Conservation (phyloP, 768 basidiomycete genomes). For the Tylopilus rubrobrunneus region DNA sequence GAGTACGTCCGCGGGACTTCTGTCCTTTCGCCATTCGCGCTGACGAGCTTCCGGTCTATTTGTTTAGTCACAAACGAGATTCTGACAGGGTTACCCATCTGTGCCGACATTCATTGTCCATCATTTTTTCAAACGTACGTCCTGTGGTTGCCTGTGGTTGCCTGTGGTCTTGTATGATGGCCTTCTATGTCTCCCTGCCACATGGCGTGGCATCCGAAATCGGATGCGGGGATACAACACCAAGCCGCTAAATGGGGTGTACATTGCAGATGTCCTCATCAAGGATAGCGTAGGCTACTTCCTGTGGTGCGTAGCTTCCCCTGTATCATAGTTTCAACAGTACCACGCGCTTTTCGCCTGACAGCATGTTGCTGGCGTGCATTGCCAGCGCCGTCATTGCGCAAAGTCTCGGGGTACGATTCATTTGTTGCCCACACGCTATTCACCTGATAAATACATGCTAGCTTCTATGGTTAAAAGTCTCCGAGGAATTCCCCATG, state of each 20-base stretch:
- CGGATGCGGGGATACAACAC: background rate
- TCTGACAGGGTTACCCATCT: background rate
- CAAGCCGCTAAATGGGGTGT: background rate
- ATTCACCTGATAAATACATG: background rate
- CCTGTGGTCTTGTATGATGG: constrained; percentile 6
- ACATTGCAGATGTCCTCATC: constrained; percentile 9
- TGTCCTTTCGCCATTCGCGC: background rate
- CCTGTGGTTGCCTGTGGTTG: constrained; percentile 11
- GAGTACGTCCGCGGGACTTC: background rate
- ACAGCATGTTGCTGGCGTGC: constrained; percentile 13
- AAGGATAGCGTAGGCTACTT: constrained; percentile 15
- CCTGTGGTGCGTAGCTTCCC: constrained; percentile 7
- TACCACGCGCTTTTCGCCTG: background rate
- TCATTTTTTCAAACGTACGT: background rate
- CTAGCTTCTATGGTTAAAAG: background rate
- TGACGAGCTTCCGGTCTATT: background rate
- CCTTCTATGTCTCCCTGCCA: constrained; percentile 2
- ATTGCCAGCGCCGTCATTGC: background rate
- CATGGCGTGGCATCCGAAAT: constrained; percentile 4
- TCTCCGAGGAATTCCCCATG: constrained; percentile 7
- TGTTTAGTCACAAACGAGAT: constrained; percentile 10
- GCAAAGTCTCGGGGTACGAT: constrained; percentile 5
- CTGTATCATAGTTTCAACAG: background rate
- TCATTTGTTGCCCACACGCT: too few relatives aligned
- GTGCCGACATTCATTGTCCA: background rate